phyloP scores from a whole-genome alignment of 1,284 basidiomycete species.

The Puccinia triticina region DNA sequence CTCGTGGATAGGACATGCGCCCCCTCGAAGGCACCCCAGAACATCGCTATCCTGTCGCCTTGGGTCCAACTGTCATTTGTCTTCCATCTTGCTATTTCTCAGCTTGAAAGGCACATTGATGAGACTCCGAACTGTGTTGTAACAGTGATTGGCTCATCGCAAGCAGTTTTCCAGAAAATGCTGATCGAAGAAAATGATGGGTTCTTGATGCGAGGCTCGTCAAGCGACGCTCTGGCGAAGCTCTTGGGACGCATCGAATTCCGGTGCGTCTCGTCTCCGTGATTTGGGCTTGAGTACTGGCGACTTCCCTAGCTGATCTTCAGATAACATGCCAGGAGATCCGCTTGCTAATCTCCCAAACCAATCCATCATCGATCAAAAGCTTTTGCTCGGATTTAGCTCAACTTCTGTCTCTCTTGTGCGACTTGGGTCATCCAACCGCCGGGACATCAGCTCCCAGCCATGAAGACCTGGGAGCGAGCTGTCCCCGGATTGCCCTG shows the following conservation, averaged over 20 bases:
- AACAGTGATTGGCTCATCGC: not conserved
- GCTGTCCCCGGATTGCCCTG: not conserved
- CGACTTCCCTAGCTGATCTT: not conserved
- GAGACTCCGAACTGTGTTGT: slow-evolving; percentile 4
- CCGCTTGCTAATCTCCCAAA: too few species aligned
- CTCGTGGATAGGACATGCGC: not conserved
- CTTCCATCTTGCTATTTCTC: slow-evolving; percentile 1
- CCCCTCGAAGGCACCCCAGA: not conserved
- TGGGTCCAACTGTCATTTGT: not conserved
- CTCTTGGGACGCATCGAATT: slow-evolving; percentile 14
- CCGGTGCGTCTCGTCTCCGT: not conserved
- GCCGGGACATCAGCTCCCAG: not conserved
- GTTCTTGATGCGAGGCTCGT: not conserved
- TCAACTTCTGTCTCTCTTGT: slow-evolving; percentile 21
- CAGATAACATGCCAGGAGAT: too few species aligned
- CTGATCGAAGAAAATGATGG: not conserved
- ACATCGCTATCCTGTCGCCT: slow-evolving; percentile 22
- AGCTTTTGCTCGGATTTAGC: slow-evolving; percentile 8
- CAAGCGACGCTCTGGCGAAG: not conserved
- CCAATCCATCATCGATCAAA: not conserved
- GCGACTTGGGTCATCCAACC: not conserved
- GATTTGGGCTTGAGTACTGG: too few species aligned
- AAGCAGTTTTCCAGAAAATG: not conserved
- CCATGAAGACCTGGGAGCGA: not conserved
- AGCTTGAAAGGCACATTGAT: not conserved